Percentiles rank a stretch among this genome's conserved stretches.
These are phyloP conservation scores for Tuber borchii DNA, from an alignment of 495 filamentous ascomycete genomes.

Conservation along the genomic window DNA sequence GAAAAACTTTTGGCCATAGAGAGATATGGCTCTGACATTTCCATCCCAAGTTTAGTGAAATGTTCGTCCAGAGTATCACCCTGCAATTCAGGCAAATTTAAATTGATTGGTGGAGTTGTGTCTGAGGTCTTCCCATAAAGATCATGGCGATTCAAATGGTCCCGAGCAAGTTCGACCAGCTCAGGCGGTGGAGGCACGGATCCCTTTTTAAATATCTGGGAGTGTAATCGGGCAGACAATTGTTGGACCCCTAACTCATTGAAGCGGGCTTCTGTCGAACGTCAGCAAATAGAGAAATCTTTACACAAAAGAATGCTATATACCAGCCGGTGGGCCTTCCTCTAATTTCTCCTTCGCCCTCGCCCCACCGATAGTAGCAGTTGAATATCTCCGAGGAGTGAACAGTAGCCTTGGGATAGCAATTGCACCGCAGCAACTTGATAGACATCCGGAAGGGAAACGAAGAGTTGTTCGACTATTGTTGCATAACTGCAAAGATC, in stretches of 20 bases:
- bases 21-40: constrained; percentile 83
- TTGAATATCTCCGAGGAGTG: constrained; percentile 2
- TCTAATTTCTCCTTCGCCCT: neutral
- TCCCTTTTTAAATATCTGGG: constrained; percentile 65
- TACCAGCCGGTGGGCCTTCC: neutral
- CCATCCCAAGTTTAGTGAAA: constrained; percentile 82
- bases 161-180: constrained; percentile 68
- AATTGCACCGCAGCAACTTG: neutral
- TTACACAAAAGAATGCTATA: neutral
- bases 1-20: constrained; percentile 66
- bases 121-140: constrained; percentile 85
- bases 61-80: constrained; percentile 86
- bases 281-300: neutral
- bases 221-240: constrained; percentile 69
- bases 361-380: neutral
- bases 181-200: constrained; percentile 51
- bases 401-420: neutral
- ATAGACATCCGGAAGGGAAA: neutral
- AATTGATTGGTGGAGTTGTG: constrained; percentile 65
- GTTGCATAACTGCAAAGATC: neutral
- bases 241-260: constrained; percentile 95
- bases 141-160: constrained; percentile 80
- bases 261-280: constrained; percentile 49
- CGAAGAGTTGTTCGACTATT: neutral
- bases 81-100: constrained; percentile 73